Percentiles rank a stretch among this genome's conserved stretches.
Evolutionary conservation across 1,139 yeast species (phyloP).

Genomic region (Lodderomyces metapsilosis): DNA sequence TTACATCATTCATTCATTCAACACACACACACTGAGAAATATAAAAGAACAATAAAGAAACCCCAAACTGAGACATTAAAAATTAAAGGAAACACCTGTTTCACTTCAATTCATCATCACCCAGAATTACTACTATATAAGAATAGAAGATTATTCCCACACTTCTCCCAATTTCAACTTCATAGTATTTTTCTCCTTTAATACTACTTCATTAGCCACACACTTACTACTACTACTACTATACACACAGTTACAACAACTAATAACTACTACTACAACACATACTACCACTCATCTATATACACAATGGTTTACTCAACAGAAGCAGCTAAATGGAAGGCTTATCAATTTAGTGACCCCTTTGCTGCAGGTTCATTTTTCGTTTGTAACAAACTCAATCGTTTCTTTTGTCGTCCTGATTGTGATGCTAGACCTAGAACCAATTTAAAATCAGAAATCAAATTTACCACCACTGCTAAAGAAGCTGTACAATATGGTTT

Average conservation of each 20-base stretch:
- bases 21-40: no score
- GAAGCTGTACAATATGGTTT: conserved; percentile 50
- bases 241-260: not conserved
- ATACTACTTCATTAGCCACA: no score
- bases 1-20: no score
- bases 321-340: conserved; percentile 57
- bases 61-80: no score
- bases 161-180: no score
- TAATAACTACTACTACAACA: not conserved
- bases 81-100: no score
- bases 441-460: conserved; percentile 42
- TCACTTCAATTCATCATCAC: no score
- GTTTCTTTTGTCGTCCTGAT: conserved; percentile 62
- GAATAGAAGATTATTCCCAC: no score
- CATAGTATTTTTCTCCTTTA: no score
- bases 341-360: conserved; percentile 67
- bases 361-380: conserved; percentile 58
- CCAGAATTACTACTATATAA: no score
- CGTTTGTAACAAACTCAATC: conserved; percentile 46
- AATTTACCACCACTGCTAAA: conserved; percentile 37
- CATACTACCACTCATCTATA: not conserved
- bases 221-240: no score
- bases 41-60: no score
- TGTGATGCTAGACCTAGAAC: conserved; percentile 55
- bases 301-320: conserved; percentile 40